Evolutionary conservation across 345 rosid genomes (phyloP).

Genomic region (Citrus mangshanensis): DNA sequence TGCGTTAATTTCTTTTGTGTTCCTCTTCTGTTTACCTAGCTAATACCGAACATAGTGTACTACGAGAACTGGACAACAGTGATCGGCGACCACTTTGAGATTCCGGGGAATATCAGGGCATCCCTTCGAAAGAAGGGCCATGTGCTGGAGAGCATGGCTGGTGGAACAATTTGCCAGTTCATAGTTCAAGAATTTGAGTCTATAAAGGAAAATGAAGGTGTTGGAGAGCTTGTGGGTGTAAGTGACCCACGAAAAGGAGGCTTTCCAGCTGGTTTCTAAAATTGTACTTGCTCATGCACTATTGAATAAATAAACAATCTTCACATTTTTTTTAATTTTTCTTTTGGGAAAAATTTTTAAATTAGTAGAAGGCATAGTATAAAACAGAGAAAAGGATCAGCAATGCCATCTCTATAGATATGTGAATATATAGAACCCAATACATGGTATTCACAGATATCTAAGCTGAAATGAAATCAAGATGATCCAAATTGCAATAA

Average conservation of each 20-base stretch:
- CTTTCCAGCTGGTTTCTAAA: slow-evolving; percentile 53
- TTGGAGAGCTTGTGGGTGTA: slow-evolving; percentile 40
- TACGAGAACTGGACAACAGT: slow-evolving; percentile 65
- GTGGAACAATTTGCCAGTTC: slow-evolving; percentile 50
- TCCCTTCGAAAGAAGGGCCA: slow-evolving; percentile 50
- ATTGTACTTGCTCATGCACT: not conserved
- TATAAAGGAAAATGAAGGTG: not conserved
- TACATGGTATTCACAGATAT: too few species aligned
- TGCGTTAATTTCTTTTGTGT: not conserved
- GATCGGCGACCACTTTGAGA: slow-evolving; percentile 42
- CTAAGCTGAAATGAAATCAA: too few species aligned
- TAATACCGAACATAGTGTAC: slow-evolving; percentile 38
- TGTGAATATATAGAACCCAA: too few species aligned
- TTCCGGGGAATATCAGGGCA: slow-evolving; percentile 34
- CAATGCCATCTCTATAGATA: too few species aligned
- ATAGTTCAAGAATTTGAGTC: slow-evolving; percentile 32
- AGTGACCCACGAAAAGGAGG: slow-evolving; percentile 81
- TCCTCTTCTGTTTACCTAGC: slow-evolving; percentile 23
- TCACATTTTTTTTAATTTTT: too few species aligned
- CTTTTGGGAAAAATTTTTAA: not conserved
- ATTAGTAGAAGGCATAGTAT: too few species aligned
- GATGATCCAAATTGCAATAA: too few species aligned
- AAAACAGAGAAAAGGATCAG: too few species aligned
- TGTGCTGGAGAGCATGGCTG: slow-evolving; percentile 32
- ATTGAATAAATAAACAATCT: not conserved